These are phyloP conservation scores for Vitis amurensis DNA, from an alignment of 164 flowering plant species.

Conservation along the genomic window DNA sequence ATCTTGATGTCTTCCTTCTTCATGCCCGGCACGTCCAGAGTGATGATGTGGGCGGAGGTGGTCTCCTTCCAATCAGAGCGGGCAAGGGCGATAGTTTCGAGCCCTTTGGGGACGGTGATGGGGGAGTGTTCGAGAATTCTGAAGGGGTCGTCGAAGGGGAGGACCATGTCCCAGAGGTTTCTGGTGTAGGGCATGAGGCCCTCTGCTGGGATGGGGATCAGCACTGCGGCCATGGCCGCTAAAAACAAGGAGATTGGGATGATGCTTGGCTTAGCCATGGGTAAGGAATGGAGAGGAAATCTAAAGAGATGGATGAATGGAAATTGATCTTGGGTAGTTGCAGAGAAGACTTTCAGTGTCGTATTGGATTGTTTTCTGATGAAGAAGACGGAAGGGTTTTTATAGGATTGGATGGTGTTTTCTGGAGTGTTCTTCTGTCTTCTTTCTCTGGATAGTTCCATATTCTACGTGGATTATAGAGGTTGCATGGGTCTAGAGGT, in stretches of 20 bases:
- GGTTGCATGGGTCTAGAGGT: too few relatives aligned
- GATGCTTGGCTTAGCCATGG: not conserved
- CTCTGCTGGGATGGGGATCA: not conserved
- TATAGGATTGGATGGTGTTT: too few relatives aligned
- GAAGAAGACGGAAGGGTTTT: too few relatives aligned
- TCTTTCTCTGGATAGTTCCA: too few relatives aligned
- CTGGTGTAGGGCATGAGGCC: slow-evolving; percentile 34
- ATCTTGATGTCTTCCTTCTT: slow-evolving; percentile 52
- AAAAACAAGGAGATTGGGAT: not conserved
- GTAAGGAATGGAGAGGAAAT: not conserved
- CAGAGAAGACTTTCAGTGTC: too few relatives aligned
- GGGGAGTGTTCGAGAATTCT: slow-evolving; percentile 45
- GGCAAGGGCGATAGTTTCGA: slow-evolving; percentile 33
- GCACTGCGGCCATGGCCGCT: not conserved
- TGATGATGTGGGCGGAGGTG: slow-evolving; percentile 29
- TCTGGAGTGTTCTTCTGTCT: too few relatives aligned
- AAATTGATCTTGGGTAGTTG: too few relatives aligned
- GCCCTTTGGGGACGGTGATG: slow-evolving; percentile 27
- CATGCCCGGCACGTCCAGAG: slow-evolving; percentile 45
- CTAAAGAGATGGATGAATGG: too few relatives aligned
- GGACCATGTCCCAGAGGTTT: slow-evolving; percentile 29
- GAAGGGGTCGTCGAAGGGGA: slow-evolving; percentile 45
- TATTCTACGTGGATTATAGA: too few relatives aligned
- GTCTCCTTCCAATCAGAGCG: slow-evolving; percentile 59
- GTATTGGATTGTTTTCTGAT: too few relatives aligned